Evolutionary conservation across 805 yeast species (phyloP), one percentile per base, ranked within the genome.

Genomic region (Groenewaldozyma tartarivorans): DNA sequence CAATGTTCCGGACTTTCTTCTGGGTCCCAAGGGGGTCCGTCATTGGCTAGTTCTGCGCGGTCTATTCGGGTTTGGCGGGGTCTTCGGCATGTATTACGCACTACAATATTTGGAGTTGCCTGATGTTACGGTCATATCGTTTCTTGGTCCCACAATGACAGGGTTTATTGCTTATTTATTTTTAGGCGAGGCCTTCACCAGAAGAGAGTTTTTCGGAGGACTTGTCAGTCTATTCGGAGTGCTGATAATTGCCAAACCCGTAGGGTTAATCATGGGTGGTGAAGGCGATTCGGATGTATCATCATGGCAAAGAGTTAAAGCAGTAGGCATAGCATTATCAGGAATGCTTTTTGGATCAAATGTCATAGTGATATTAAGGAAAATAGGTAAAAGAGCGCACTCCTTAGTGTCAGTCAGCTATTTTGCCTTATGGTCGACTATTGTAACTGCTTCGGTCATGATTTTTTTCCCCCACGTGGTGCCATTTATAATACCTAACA

Each of bases 111-210:
- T 87, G 35, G 73, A 84, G 38, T 70, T 87, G 4, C 78, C 88
- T 7, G 96, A 87, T 54, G 83, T 94, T 0, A 79, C 84, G 1
- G 79, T 82, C 13, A 79, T 87, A 38, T 76, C 90, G 2, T 87
- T 87, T 50, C 59, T 87, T 52, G 67, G 77, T 0, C 96, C 96
- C 0, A 69, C 82, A 41, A 71, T 81, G 15, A 81, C 95, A 0
- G 82, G 86, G 0, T 59, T 85, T 18, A 59, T 80, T 41, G 94
- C 95, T 0, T 78, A 79, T 70, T 45, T 75, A 2, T 55, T 81
- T 2, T 61, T 87, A 22, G 69, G 74, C 33, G 96, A 87, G 54
- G 59, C 69, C 5, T 81, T 81, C 57, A 73, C 85, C 3, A 48
- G 68, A 27, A 53, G 76, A 13, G 95, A 88, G 60, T 82, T 78